Percentiles rank a stretch among this genome's conserved stretches.
phyloP scores from a whole-genome alignment of 352 stramenopile genomes.

The Plasmopara halstedii region DNA sequence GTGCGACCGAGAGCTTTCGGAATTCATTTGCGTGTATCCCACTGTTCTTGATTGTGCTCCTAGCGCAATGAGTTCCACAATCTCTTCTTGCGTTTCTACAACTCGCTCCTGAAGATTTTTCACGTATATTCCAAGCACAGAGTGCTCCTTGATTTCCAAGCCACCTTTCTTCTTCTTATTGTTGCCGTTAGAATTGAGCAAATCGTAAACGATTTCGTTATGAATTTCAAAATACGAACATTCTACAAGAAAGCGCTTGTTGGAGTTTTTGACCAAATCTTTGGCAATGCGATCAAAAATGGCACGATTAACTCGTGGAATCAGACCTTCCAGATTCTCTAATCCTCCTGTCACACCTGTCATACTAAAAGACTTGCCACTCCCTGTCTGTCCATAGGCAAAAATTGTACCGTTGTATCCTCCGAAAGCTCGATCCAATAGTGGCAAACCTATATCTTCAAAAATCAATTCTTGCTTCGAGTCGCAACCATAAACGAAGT shows the following conservation, averaged over 20 bases:
- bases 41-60: conserved; percentile 61
- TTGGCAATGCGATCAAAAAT: conserved; percentile 83
- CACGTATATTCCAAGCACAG: conserved; percentile 92
- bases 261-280: conserved; percentile 51
- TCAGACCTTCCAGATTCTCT: conserved; percentile 76
- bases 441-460: conserved; percentile 63
- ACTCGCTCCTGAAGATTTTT: conserved; percentile 86
- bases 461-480: conserved; percentile 69
- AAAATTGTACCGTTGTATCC: conserved; percentile 90
- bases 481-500: conserved; percentile 83
- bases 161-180: conserved; percentile 82
- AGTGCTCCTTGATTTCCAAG: conserved; percentile 92
- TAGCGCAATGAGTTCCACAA: conserved; percentile 73
- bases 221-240: conserved; percentile 96
- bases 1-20: conserved; percentile 89
- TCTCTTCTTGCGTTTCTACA: conserved; percentile 81
- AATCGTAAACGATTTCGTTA: conserved; percentile 94
- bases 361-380: conserved; percentile 87
- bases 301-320: conserved; percentile 85
- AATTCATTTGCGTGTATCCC: conserved; percentile 91
- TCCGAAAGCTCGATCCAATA: conserved; percentile 75
- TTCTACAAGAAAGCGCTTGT: conserved; percentile 86
- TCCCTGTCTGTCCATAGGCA: conserved; percentile 83
- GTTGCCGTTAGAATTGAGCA: conserved; percentile 85
- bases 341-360: conserved; percentile 50